Percentiles rank a stretch among this genome's conserved stretches.
Conservation (phyloP, 2,329 filamentous ascomycete species). For the Fusarium proliferatum region DNA sequence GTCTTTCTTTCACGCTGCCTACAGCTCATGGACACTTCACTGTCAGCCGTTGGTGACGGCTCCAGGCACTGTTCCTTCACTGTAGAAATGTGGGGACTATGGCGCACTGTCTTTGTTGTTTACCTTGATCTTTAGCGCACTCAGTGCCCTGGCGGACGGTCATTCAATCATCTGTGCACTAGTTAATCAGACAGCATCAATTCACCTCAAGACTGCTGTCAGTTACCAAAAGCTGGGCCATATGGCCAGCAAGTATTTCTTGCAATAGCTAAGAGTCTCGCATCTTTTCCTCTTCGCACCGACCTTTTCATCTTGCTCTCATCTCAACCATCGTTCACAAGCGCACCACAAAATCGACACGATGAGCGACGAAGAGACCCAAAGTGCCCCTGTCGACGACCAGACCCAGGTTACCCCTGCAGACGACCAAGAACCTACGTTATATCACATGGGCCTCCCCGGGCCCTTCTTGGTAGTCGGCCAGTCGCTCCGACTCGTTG, state of each 20-base stretch:
- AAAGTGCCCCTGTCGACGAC: fast-evolving
- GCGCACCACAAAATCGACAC: fast-evolving
- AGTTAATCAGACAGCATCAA: not conserved
- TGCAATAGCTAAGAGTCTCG: fast-evolving
- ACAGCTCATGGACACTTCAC: not conserved
- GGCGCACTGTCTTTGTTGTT: not conserved
- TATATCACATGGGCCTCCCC: not conserved
- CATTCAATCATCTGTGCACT: not conserved
- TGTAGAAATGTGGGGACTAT: not conserved
- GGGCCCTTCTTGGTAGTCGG: not conserved
- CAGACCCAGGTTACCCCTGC: fast-evolving
- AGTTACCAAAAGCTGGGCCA: too few species aligned
- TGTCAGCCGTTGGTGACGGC: not conserved
- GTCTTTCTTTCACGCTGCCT: fast-evolving
- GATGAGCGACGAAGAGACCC: not conserved
- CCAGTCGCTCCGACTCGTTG: not conserved
- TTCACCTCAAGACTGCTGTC: not conserved
- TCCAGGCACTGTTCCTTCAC: not conserved
- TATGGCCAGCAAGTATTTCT: not conserved
- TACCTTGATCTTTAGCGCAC: not conserved
- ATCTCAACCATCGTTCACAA: not conserved
- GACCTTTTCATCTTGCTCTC: not conserved
- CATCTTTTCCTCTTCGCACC: fast-evolving
- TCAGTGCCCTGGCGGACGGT: not conserved
- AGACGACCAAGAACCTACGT: not conserved